Evolutionary conservation across 768 basidiomycete species (phyloP), one percentile per base, ranked within the genome.

Genomic region (Boletus rubropictus): DNA sequence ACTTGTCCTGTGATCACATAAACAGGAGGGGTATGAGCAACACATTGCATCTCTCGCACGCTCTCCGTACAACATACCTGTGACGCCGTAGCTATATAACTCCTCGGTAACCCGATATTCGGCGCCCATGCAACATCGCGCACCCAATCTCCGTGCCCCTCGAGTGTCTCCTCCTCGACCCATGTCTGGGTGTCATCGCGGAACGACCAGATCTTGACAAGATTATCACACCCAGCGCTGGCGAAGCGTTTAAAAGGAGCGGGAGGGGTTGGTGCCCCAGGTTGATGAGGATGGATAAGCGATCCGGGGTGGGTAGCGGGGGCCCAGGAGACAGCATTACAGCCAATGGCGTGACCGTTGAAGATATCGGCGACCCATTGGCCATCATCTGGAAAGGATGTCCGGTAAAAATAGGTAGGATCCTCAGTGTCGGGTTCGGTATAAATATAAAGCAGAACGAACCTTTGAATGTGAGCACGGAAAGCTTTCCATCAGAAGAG

Each of bases 91-190:
- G 96, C 96, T 52, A 99, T 90, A 68, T 97, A 97, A 61, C 84
- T 87, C 52, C 92, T 79, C 0, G 95, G 91, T 14, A 98, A 75
- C 0, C 96, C 96, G 52, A 97, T 94, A 56, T 91, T 96, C 0
- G 96, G 95, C 1, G 94, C 94, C 93, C 94, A 98, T 0, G 95
- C 90, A n/a, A 97, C 94, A 63, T 98, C 95, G 39, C 95, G 78
- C 18, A 99, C 94, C 95, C 95, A 99, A 66, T 99, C 95, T 0
- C 86, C 79, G 66, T 99, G 95, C 0, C 91, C 93, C 41, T 90
- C 88, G 20, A 99, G 79, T 0, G 76, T 80, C 58, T 95, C 93
- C 64, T 93, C 94, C 57, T 91, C 89, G 12, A 79, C 75, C 92
- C 94, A 97, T 7, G 87, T 80, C 65, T 93, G 86, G 8, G 82